Percentiles rank a stretch among this genome's conserved stretches.
Conservation (phyloP, 345 rosid species). For the Carallia brachiata region DNA sequence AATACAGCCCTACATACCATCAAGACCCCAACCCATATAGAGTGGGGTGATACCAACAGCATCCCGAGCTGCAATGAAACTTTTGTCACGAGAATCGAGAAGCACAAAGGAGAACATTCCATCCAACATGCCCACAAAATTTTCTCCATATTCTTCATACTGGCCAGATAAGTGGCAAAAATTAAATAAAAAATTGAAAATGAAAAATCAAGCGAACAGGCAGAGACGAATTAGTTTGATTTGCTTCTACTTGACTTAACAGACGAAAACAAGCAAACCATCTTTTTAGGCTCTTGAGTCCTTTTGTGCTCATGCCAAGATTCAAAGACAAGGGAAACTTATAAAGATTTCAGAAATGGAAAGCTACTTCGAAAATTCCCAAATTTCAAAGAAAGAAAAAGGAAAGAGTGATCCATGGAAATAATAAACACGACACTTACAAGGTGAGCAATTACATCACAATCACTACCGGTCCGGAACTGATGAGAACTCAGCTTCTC, state of each 20-base stretch:
- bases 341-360: too few relatives aligned
- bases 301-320: too few relatives aligned
- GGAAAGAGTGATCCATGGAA: not conserved
- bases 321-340: too few relatives aligned
- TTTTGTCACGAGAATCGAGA: conserved; percentile 68
- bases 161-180: conserved; percentile 22
- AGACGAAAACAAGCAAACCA: too few relatives aligned
- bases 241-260: too few relatives aligned
- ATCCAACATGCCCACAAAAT: conserved; percentile 67
- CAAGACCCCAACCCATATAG: conserved; percentile 87
- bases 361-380: too few relatives aligned
- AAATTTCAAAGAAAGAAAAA: too few relatives aligned
- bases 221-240: not conserved
- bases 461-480: conserved; percentile 82
- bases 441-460: conserved; percentile 88
- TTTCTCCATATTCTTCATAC: conserved; percentile 83
- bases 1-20: conserved; percentile 40
- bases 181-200: not conserved
- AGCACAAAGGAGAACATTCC: conserved; percentile 91
- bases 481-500: conserved; percentile 54
- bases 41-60: conserved; percentile 76
- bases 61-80: conserved; percentile 78
- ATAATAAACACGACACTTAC: conserved; percentile 40
- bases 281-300: too few relatives aligned
- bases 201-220: not conserved